A percentile compares a stretch with the other conserved stretches of the same genome.
These are phyloP conservation scores for Chrysosporium keratinophilum DNA, from an alignment of 2,329 filamentous ascomycete species.

Conservation along the genomic window DNA sequence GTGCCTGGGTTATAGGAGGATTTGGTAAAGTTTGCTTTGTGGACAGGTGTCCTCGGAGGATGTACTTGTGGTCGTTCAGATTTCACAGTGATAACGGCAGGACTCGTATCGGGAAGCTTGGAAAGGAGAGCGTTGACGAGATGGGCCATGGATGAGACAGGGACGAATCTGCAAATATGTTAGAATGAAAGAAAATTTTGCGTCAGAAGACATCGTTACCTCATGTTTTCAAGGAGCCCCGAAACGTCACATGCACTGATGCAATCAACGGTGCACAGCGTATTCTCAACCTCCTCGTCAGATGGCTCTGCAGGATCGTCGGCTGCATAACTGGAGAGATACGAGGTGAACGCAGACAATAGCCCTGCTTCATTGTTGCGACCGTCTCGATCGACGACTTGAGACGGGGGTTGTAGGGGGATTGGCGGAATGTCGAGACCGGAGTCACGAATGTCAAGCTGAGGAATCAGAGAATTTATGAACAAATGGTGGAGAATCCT, in stretches of 20 bases:
- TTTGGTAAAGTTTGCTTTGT: conserved; percentile 45
- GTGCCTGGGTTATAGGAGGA: conserved; percentile 73
- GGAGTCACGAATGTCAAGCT: conserved; percentile 60
- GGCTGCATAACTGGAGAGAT: conserved; percentile 96
- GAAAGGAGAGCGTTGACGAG: conserved; percentile 65
- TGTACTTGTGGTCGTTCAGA: conserved; percentile 61
- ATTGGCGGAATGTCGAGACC: conserved; percentile 66
- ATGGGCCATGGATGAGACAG: conserved; percentile 47
- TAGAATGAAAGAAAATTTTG: conserved; percentile 13
- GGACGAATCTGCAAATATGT: conserved; percentile 45
- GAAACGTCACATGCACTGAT: conserved; percentile 80
- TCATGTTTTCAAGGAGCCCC: conserved; percentile 71
- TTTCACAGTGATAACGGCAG: conserved; percentile 79
- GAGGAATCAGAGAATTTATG: conserved; percentile 81
- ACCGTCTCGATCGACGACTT: conserved; percentile 79
- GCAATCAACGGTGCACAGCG: conserved; percentile 86
- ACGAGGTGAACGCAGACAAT: conserved; percentile 89
- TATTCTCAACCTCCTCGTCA: conserved; percentile 93
- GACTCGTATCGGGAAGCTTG: conserved; percentile 73
- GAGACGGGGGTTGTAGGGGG: conserved; percentile 79
- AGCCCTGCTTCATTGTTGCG: conserved; percentile 71
- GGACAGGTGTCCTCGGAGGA: conserved; percentile 48
- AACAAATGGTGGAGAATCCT: conserved; percentile 94
- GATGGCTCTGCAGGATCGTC: conserved; percentile 96
- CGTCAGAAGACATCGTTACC: conserved; percentile 43